Base-by-base conservation (phyloP, 257 asterid genomes). In the Galeopsis tetrahit region DNA sequence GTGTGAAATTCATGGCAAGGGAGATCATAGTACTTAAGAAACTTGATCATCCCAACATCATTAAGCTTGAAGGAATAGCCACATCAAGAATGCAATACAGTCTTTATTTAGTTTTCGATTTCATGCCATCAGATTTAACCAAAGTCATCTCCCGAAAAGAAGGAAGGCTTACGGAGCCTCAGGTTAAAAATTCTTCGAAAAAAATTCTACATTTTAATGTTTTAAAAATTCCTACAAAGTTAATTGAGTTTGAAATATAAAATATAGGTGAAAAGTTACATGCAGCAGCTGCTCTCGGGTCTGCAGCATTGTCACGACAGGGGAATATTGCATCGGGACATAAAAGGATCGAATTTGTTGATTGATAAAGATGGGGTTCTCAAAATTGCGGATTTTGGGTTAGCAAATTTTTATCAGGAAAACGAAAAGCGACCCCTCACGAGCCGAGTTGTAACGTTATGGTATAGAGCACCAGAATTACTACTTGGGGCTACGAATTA, bases 11-110 rank as follows among this genome's bases (percentile, higher is more conserved):
- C 59, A 91, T 91, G 97, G 95, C 97, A 36, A 84, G 96, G 80
- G 96, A 91, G 86, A 91, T 91, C 80, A 86, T 89, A 69, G 74
- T 86, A 9, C 75, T 91, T 13, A 81, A 75, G 83, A 77, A 70
- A 75, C 87, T 91, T 42, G 91, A 91, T 53, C 97, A 91, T 46
- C 97, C 97, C 9, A 91, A 91, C 74, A 80, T 91, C 32, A 87
- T 91, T 39, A 91, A 87, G 71, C 97, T 91, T 65, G 84, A 87
- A 81, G 97, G 96, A 38, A 49, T 91, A 62, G 97, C 95, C 61
- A 91, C 93, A 10, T 91, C 97, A 83, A 87, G 97, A 84, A 89
- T 91, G 97, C 96, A 91, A 13, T 91, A 82, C 48, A 91, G 97
- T 73, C 91, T 91, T 62, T 91, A 91, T 71, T 61, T 91, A 61